Conservation (phyloP, 140 eudicot genomes). For the Erigeron philadelphicus region DNA sequence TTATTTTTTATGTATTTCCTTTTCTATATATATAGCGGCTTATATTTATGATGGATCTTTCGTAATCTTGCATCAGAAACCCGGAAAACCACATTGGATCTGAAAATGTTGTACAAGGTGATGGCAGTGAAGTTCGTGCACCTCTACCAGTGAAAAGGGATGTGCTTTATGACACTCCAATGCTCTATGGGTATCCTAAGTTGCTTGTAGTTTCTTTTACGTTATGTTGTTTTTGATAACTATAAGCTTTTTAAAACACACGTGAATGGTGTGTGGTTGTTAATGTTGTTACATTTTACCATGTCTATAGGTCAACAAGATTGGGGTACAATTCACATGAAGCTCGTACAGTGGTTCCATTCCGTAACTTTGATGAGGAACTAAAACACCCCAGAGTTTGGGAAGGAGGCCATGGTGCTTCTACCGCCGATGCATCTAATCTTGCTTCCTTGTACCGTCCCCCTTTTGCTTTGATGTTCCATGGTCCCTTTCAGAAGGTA, state of each 20-base stretch:
- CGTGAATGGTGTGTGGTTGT: not conserved
- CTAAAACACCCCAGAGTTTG: conserved; percentile 70
- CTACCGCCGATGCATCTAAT: conserved; percentile 50
- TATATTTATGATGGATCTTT: conserved; percentile 1
- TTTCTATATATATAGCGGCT: not conserved
- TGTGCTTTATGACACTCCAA: conserved; percentile 71
- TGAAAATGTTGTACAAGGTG: conserved; percentile 26
- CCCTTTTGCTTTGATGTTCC: conserved; percentile 82
- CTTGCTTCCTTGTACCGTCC: conserved; percentile 96
- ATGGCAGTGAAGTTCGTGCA: conserved; percentile 61
- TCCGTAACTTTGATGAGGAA: conserved; percentile 93
- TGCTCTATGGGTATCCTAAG: conserved; percentile 54
- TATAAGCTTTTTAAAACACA: not conserved
- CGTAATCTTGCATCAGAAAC: conserved; percentile 31
- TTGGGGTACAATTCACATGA: conserved; percentile 52
- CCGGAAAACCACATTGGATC: conserved; percentile 29
- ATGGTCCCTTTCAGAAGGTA: conserved; percentile 96
- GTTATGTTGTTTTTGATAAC: not conserved
- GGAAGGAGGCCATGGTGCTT: conserved; percentile 64
- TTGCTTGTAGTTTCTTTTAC: not conserved
- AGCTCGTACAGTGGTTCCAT: conserved; percentile 74
- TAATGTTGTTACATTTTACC: conserved; percentile 2
- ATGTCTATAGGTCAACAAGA: conserved; percentile 41
- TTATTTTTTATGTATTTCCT: not conserved
- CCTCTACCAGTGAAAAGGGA: conserved; percentile 96